A percentile compares a stretch with the other conserved stretches of the same genome.
Conservation (phyloP, 139 green algal species). For the Picochlorum costavermella region DNA sequence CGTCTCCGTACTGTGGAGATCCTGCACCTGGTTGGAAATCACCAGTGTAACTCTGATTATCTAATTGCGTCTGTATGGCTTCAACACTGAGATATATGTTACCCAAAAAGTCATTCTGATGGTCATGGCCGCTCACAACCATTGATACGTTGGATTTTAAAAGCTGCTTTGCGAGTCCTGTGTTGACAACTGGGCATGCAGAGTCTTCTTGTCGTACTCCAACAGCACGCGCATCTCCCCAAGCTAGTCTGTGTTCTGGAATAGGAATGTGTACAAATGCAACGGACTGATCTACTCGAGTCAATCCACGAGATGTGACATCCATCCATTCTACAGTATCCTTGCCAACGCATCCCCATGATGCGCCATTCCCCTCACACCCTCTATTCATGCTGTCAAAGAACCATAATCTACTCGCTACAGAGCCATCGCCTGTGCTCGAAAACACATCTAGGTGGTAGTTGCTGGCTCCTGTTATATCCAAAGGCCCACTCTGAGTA, state of each 20-base stretch:
- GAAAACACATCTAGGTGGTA: slow-evolving; percentile 30
- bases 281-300: slow-evolving; percentile 11
- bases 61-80: background rate
- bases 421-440: background rate
- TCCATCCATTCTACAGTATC: slow-evolving; percentile 24
- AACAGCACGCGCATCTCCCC: background rate
- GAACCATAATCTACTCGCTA: slow-evolving; percentile 27
- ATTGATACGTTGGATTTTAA: slow-evolving; percentile 6
- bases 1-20: background rate
- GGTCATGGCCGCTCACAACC: slow-evolving; percentile 33
- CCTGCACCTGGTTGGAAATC: background rate
- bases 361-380: slow-evolving; percentile 22
- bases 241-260: slow-evolving; percentile 9
- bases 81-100: background rate
- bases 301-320: background rate
- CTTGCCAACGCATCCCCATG: slow-evolving; percentile 28
- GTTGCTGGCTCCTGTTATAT: slow-evolving; percentile 18
- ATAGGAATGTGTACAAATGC: slow-evolving; percentile 42
- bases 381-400: slow-evolving; percentile 23
- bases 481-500: slow-evolving; percentile 17
- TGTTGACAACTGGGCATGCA: slow-evolving; percentile 24
- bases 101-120: slow-evolving; percentile 33
- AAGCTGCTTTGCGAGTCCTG: slow-evolving; percentile 14
- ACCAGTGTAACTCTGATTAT: background rate
- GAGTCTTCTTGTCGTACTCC: slow-evolving; percentile 16